Percentiles rank a stretch among this genome's conserved stretches.
Conservation (phyloP, 75 land plant genomes). For the Cupressus sempervirens region DNA sequence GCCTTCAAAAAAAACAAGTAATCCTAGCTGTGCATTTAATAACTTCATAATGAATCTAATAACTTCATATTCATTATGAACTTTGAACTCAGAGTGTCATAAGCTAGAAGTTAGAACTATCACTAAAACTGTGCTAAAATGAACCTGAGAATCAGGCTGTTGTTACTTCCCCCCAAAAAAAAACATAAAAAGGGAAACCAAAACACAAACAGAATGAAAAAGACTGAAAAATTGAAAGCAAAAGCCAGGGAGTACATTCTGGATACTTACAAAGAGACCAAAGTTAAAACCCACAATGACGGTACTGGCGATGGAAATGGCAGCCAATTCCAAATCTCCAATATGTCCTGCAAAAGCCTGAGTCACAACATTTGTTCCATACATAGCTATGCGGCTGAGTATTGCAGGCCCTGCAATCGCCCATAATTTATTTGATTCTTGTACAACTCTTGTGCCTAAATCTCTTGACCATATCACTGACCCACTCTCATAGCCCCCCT, state of each 20-base stretch:
- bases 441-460: background rate
- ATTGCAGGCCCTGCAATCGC: constrained; percentile 3
- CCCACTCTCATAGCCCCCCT: background rate
- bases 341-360: constrained; percentile 21
- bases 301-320: constrained; percentile 15
- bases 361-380: constrained; percentile 20
- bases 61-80: too few species aligned
- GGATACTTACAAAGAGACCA: constrained; percentile 17
- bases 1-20: too few species aligned
- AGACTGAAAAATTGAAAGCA: too few species aligned
- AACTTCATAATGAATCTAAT: too few species aligned
- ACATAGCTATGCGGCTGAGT: constrained; percentile 11
- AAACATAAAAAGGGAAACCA: too few species aligned
- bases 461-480: background rate
- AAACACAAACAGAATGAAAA: too few species aligned
- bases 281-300: constrained; percentile 20
- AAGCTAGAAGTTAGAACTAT: too few species aligned
- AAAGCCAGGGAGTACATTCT: background rate
- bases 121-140: too few species aligned
- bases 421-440: constrained; percentile 6
- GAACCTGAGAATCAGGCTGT: too few species aligned
- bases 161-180: too few species aligned
- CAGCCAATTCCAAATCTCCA: constrained; percentile 13
- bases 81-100: too few species aligned
- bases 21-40: too few species aligned